These are phyloP conservation scores for Euphorbia lathyris DNA, from an alignment of 345 rosid genomes.

Conservation along the genomic window DNA sequence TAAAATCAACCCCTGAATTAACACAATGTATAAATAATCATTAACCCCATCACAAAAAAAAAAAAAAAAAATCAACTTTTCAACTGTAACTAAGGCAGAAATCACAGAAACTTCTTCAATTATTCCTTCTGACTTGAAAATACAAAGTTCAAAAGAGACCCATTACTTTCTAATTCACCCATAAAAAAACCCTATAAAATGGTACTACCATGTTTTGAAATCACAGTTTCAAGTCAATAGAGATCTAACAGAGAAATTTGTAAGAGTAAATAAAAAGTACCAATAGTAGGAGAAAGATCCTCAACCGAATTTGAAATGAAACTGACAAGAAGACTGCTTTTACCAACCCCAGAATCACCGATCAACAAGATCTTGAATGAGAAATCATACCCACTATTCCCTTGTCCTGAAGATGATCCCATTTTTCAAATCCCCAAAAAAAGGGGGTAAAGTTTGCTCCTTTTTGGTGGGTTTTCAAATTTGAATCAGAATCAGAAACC, in stretches of 20 bases:
- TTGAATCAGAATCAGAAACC: background rate
- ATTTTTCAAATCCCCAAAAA: slow-evolving; percentile 27
- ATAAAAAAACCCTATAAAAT: slow-evolving; percentile 4
- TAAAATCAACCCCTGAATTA: slow-evolving; percentile 84
- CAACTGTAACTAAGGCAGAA: too few relatives aligned
- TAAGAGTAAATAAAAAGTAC: slow-evolving; percentile 24
- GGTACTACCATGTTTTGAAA: too few relatives aligned
- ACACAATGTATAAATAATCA: background rate
- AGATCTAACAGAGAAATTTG: slow-evolving; percentile 11
- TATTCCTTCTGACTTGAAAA: background rate
- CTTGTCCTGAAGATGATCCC: slow-evolving; percentile 83
- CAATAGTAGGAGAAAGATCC: slow-evolving; percentile 89
- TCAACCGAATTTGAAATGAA: slow-evolving; percentile 75
- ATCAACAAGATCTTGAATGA: slow-evolving; percentile 97
- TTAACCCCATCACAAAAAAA: too few relatives aligned
- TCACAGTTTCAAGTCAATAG: background rate
- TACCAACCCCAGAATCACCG: slow-evolving; percentile 96
- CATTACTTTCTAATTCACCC: background rate
- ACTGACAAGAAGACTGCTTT: slow-evolving; percentile 93
- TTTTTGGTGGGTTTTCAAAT: slow-evolving; percentile 2
- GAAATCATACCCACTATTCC: slow-evolving; percentile 57
- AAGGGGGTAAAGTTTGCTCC: background rate
- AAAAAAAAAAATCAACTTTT: background rate
- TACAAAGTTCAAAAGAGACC: too few relatives aligned
- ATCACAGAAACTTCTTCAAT: too few relatives aligned